Base-by-base conservation (phyloP, 108 stramenopile species). In the Fragilariopsis cylindrus region DNA sequence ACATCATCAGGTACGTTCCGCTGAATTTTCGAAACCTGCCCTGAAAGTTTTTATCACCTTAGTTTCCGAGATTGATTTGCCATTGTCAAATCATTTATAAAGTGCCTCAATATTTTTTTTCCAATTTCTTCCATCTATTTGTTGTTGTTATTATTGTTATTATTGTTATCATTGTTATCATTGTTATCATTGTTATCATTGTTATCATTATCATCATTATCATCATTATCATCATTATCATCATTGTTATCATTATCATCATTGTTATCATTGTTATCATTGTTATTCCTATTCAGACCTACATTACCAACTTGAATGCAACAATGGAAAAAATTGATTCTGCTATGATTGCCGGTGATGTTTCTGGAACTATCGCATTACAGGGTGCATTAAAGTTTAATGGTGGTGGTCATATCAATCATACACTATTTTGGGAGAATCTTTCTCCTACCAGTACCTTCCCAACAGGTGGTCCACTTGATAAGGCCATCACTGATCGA, bases 401-500 rank as follows among this genome's bases (percentile, higher is more conserved):
- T 79, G 99, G 99, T 15, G 99, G 99, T 3, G 99, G 99, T 40
- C 98, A 99, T 75, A 56, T 99, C 60, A 99, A 99, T 76, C 99
- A 99, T 80, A 87, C 94, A 71, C 78, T 99, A 69, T 99, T 99
- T 80, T 99, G 98, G 98, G 91, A 97, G 82, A 98, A 98, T 81
- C 70, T 97, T 39, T 19, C 47, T 42, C 58, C 58, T 40, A 44
- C 60, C 12, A 48, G 46, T n/a, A 43, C 21, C 9, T 81, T 85
- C 60, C 82, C 92, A 50, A 77, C 72, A 58, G 87, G 76, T 71
- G 87, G 89, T 11, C 57, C 82, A 6, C 73, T 96, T 73, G 82
- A 82, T 50, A 81, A 82, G 12, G 87, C 89, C 57, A 62, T 99
- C 54, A 81, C 86, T 11, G 74, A 79, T 11, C 80, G 93, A 63